Conservation (phyloP, 2,329 filamentous ascomycete species). For the Aspergillus sergii region DNA sequence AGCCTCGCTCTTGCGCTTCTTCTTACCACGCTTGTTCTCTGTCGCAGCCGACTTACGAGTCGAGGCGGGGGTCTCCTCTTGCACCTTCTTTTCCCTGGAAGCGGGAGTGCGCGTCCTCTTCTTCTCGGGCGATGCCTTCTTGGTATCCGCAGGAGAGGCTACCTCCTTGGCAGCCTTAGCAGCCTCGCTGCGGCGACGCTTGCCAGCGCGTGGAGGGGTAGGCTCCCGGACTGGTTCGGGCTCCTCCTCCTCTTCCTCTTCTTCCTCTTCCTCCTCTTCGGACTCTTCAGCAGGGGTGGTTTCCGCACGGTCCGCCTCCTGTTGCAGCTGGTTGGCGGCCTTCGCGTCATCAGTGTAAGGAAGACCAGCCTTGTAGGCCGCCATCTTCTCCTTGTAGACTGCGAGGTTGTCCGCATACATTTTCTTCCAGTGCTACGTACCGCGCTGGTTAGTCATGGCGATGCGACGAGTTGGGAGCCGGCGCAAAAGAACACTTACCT, state of each 20-base stretch:
- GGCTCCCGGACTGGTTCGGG: slow-evolving; percentile 45
- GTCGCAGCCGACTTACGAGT: slow-evolving; percentile 34
- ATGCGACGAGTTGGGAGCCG: not conserved
- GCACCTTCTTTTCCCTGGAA: slow-evolving; percentile 26
- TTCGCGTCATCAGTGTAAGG: slow-evolving; percentile 48
- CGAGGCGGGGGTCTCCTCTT: slow-evolving; percentile 25
- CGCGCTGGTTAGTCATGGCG: not conserved
- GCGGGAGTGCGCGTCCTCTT: slow-evolving; percentile 34
- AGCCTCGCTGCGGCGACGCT: slow-evolving; percentile 47
- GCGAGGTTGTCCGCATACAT: slow-evolving; percentile 61
- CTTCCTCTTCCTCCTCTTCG: slow-evolving; percentile 32
- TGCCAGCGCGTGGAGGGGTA: slow-evolving; percentile 45
- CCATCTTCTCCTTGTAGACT: slow-evolving; percentile 58
- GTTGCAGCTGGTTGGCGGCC: slow-evolving; percentile 44
- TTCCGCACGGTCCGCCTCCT: slow-evolving; percentile 43
- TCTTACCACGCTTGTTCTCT: slow-evolving; percentile 42
- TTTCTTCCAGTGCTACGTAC: slow-evolving; percentile 52
- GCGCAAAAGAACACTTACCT: slow-evolving; percentile 47
- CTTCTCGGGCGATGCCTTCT: slow-evolving; percentile 36
- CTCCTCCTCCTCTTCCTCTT: slow-evolving; percentile 37
- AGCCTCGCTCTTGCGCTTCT: slow-evolving; percentile 53
- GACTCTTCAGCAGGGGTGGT: slow-evolving; percentile 34
- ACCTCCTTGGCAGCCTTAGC: slow-evolving; percentile 36
- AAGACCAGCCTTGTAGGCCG: slow-evolving; percentile 58
- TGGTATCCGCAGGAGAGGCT: slow-evolving; percentile 23